Evolutionary conservation across 164 flowering plant genomes (phyloP), one percentile per base, ranked within the genome.

Genomic region (Liquidambar formosana): DNA sequence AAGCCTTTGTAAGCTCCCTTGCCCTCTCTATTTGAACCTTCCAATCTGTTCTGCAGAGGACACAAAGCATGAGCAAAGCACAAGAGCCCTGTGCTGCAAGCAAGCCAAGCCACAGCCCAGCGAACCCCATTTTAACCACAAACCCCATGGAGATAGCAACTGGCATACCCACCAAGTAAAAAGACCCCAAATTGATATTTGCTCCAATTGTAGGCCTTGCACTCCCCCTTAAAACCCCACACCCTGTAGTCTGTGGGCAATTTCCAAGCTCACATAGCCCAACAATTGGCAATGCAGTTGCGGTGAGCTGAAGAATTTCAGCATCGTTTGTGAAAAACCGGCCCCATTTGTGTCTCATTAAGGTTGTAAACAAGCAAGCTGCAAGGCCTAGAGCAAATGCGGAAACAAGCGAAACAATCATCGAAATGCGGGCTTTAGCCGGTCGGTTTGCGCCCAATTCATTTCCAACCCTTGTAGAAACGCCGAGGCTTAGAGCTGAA

Each of bases 241-340:
- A 95, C 0, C 97, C 97, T 4, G 97, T 88, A 1, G 99, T 95
- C 65, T 95, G 99, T 0, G 99, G 99, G 75, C 99, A 95, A 69
- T 95, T 95, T 1, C 99, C 99, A 5, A 95, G 90, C 87, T 95
- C 99, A 47, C 99, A 95, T 0, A 92, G 82, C 25, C 97, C 99
- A 0, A 72, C 88, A 21, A 95, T 88, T 0, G 99, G 99, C 72
- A 95, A 67, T 47, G 92, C 99, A 8, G 79, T 64, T 13, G 97
- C 76, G 0, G 96, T 92, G 0, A 95, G 88, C 69, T 85, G 78
- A 0, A 95, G 73, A 19, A 95, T 86, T 46, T 89, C 93, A 0
- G 74, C 54, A 60, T 95, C 94, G 8, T 47, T 57, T 0, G 97
- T 92, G 81, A 95, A 95, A 15, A 95, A 76, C 45, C 88, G 52